Conservation (phyloP, 2,329 filamentous ascomycete species). For the Scytalidium lignicola region DNA sequence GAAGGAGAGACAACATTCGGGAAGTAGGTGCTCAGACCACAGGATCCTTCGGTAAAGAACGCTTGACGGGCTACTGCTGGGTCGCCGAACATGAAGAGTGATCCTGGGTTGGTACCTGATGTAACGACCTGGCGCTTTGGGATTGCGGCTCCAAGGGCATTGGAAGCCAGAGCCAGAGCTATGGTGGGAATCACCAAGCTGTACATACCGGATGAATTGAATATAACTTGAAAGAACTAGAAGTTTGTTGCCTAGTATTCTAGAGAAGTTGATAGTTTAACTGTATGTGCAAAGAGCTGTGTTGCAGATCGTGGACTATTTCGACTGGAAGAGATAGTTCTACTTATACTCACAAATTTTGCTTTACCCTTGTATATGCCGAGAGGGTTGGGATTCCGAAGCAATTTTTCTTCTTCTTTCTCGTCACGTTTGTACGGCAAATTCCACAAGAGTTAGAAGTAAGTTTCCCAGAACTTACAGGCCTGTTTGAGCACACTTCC, state of each 20-base stretch:
- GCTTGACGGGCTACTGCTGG: background rate
- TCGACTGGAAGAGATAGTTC: too few relatives aligned
- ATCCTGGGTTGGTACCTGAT: background rate
- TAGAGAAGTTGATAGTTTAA: background rate
- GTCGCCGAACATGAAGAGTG: background rate
- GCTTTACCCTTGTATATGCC: too few relatives aligned
- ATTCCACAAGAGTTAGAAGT: too few relatives aligned
- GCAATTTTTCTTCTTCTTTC: too few relatives aligned
- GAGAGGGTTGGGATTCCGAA: too few relatives aligned
- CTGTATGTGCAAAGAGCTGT: background rate
- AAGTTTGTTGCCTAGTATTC: background rate
- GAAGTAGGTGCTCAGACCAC: background rate
- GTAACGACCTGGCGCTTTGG: background rate
- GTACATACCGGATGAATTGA: background rate
- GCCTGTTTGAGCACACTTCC: background rate
- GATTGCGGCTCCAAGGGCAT: background rate
- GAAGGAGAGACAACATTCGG: background rate
- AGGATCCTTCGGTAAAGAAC: background rate
- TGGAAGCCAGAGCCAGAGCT: background rate
- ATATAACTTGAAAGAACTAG: background rate
- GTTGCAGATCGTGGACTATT: background rate
- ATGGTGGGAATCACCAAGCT: background rate
- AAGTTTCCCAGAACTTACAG: too few relatives aligned
- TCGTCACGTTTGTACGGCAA: too few relatives aligned
- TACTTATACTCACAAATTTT: too few relatives aligned